phyloP scores from a whole-genome alignment of 352 stramenopile species.

The Globisporangium apiculatum region DNA sequence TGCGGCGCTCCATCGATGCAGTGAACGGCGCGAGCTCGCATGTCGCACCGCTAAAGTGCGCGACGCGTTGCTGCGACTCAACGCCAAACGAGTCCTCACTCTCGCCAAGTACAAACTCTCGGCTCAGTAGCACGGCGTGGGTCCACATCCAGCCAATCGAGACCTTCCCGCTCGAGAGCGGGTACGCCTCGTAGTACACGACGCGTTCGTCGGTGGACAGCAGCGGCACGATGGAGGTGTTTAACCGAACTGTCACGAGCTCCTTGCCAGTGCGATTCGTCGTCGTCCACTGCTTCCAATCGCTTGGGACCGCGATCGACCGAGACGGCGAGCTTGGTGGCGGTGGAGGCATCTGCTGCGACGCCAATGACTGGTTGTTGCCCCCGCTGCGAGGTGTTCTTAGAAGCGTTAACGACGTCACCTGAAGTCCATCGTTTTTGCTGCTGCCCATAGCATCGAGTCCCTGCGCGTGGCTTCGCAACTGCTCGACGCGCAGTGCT shows the following conservation, averaged over 20 bases:
- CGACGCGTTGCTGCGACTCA: slow-evolving; percentile 29
- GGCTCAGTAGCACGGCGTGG: slow-evolving; percentile 2
- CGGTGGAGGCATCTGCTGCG: slow-evolving; percentile 20
- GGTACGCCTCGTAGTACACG: slow-evolving; percentile 50
- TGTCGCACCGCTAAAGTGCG: slow-evolving; percentile 19
- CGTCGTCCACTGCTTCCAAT: slow-evolving; percentile 49
- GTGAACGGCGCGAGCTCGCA: slow-evolving; percentile 17
- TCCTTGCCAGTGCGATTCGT: slow-evolving; percentile 43
- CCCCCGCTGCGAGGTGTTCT: slow-evolving; percentile 16
- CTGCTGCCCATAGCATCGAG: slow-evolving; percentile 24
- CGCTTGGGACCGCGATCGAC: slow-evolving; percentile 15
- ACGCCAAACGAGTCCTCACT: slow-evolving; percentile 30
- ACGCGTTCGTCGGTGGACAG: slow-evolving; percentile 3
- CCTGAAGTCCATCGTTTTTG: background rate
- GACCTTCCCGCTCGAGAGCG: slow-evolving; percentile 41
- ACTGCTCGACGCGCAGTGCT: slow-evolving; percentile 39
- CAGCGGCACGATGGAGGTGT: slow-evolving; percentile 13
- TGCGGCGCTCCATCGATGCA: background rate
- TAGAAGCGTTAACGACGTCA: slow-evolving; percentile 12
- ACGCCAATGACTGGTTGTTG: background rate
- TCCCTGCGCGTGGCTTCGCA: slow-evolving; percentile 41
- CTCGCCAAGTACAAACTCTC: slow-evolving; percentile 34
- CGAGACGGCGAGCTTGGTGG: slow-evolving; percentile 30
- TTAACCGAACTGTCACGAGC: slow-evolving; percentile 29
- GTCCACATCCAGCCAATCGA: slow-evolving; percentile 42